Conservation (phyloP, 2,329 filamentous ascomycete genomes). For the Malbranchea zuffiana region DNA sequence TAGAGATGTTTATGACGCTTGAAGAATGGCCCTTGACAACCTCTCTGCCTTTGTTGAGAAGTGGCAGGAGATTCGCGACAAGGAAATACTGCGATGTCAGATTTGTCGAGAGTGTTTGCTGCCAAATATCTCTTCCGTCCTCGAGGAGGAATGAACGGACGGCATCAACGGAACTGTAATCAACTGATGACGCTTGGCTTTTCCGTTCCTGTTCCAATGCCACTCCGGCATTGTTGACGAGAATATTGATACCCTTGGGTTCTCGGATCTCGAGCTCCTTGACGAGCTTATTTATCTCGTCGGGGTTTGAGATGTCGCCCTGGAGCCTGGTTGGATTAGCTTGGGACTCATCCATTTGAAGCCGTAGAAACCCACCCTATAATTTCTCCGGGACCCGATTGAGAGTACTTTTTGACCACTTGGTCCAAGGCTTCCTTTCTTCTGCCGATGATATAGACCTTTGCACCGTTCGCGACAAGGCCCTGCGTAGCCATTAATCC, state of each 20-base stretch:
- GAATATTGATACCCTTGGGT: slow-evolving; percentile 42
- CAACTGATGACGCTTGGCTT: slow-evolving; percentile 26
- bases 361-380: no score
- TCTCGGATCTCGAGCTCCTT: slow-evolving; percentile 44
- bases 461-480: slow-evolving; percentile 39
- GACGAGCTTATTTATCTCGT: slow-evolving; percentile 39
- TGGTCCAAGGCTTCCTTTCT: slow-evolving; percentile 36
- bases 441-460: slow-evolving; percentile 40
- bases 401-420: slow-evolving; percentile 37
- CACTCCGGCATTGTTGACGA: slow-evolving; percentile 32
- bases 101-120: slow-evolving; percentile 3
- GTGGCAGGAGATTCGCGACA: slow-evolving; percentile 44
- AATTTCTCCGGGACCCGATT: slow-evolving; percentile 37
- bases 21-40: slow-evolving; percentile 40
- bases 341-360: no score
- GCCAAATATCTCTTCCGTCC: slow-evolving; percentile 6
- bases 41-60: slow-evolving; percentile 40
- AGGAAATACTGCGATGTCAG: slow-evolving; percentile 38
- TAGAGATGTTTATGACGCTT: slow-evolving; percentile 44
- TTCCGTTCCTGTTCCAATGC: slow-evolving; percentile 43
- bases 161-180: slow-evolving; percentile 13
- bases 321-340: neutral
- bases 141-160: slow-evolving; percentile 11
- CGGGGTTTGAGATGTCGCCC: no score
- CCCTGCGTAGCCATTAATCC: slow-evolving; percentile 40